These are phyloP conservation scores for Boletus sp. DNA, from an alignment of 768 basidiomycete genomes.

Conservation along the genomic window DNA sequence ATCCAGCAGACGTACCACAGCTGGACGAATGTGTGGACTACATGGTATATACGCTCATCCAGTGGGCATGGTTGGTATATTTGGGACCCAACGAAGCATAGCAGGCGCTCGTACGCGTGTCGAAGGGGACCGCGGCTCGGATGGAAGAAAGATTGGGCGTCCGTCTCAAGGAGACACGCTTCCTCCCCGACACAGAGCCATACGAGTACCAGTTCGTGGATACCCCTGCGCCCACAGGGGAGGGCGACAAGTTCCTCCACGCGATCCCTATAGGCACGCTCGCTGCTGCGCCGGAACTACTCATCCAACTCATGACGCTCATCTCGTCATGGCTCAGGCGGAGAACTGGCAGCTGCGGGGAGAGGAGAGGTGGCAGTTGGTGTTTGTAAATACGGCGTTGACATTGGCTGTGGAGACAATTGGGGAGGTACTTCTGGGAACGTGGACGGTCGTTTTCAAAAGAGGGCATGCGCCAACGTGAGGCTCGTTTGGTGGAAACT, in stretches of 20 bases:
- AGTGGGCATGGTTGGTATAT: slow-evolving; percentile 44
- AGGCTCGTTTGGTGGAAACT: slow-evolving; percentile 57
- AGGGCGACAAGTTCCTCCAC: slow-evolving; percentile 11
- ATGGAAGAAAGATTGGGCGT: slow-evolving; percentile 22
- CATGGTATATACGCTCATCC: slow-evolving; percentile 56
- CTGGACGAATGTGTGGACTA: slow-evolving; percentile 62
- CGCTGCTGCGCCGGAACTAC: slow-evolving; percentile 33
- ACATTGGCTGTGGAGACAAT: slow-evolving; percentile 44
- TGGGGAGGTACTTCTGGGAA: slow-evolving; percentile 40
- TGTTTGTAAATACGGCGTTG: slow-evolving; percentile 50
- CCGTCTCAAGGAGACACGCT: slow-evolving; percentile 38
- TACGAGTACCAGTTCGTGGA: slow-evolving; percentile 45
- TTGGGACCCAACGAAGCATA: slow-evolving; percentile 29
- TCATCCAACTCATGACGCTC: slow-evolving; percentile 69
- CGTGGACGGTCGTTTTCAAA: slow-evolving; percentile 62
- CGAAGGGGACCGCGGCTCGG: slow-evolving; percentile 40
- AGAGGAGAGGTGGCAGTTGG: slow-evolving; percentile 52
- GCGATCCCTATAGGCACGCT: slow-evolving; percentile 9
- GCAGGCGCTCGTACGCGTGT: slow-evolving; percentile 47
- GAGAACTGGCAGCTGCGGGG: slow-evolving; percentile 43
- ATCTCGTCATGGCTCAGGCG: slow-evolving; percentile 63
- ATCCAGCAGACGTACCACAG: slow-evolving; percentile 42
- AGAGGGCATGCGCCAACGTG: slow-evolving; percentile 40
- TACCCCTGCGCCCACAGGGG: slow-evolving; percentile 1
- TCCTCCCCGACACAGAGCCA: slow-evolving; percentile 49